Base-by-base conservation (phyloP, 192 early-diverging fungal species). In the Coemansia sp. region DNA sequence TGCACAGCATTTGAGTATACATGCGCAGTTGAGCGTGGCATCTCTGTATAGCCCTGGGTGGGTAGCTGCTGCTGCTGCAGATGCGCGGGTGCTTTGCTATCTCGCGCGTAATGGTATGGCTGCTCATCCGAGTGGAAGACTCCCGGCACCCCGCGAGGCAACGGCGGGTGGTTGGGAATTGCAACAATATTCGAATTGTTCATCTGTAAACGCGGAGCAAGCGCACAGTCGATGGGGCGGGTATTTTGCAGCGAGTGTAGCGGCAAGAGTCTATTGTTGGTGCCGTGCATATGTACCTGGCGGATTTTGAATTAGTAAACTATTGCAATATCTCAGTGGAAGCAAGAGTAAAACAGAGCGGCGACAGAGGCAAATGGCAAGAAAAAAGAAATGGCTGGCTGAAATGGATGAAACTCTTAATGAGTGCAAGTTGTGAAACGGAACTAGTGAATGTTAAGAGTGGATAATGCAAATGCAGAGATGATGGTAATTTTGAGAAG, bases 141-240 rank as follows among this genome's bases (percentile, higher is more conserved):
- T 5, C 77, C 77, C 7, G 77, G 64, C 27, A 74, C 77, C 17
- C 49, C 69, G 21, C 69, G 67, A 19, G 77, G 77, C 62, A 80
- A 48, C 9, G 77, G 77, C 29, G 77, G 77, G 50, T 80, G 68
- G 41, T 39, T 65, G 2, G 77, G 77, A 48, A 80, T 80, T 17
- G 77, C 77, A 25, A 80, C 35, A 24, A 80, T 80, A 50, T 67
- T 63, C 2, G 66, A 57, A 41, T 59, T 47, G 68, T 61, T 70
- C 68, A 70, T 70, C 21, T 47, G 9, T 38, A 15, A 19, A 14
- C 35, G 43, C 29, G 14, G 27, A 10, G 12, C 19, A 24, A 19
- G 38, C 5, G 45, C 15, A 39, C 39, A 9, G 52, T 19, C 37
- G 4, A 21, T 64, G 15, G 3, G 15, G 59, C 45, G 27, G n/a